A percentile compares a stretch with the other conserved stretches of the same genome.
Conservation (phyloP, 306 rosid species). For the Lathyrus aphaca region DNA sequence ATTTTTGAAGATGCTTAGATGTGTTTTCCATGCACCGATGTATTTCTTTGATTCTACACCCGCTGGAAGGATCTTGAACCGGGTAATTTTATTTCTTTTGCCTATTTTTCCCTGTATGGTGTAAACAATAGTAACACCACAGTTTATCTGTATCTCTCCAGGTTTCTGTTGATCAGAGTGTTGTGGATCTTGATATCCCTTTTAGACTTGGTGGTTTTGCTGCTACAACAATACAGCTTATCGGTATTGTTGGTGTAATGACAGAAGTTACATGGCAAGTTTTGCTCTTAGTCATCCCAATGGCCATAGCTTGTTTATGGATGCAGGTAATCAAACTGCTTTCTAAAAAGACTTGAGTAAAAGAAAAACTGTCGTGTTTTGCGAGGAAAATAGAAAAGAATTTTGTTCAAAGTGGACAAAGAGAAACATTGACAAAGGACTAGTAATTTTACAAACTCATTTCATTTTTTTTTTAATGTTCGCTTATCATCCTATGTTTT, state of each 20-base stretch:
- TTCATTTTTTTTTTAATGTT: neutral
- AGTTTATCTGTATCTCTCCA: slow-evolving; percentile 45
- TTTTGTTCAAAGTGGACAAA: too few relatives aligned
- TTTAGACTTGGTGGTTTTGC: slow-evolving; percentile 99
- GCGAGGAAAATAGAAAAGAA: too few relatives aligned
- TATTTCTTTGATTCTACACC: slow-evolving; percentile 99
- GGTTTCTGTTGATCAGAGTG: slow-evolving; percentile 99
- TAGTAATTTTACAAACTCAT: neutral
- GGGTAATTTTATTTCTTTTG: slow-evolving; percentile 56
- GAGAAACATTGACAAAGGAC: too few relatives aligned
- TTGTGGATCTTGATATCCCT: slow-evolving; percentile 99
- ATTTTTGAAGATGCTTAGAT: slow-evolving; percentile 86
- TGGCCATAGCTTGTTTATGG: slow-evolving; percentile 98
- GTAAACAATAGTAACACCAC: slow-evolving; percentile 33
- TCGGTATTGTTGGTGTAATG: slow-evolving; percentile 98
- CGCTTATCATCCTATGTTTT: neutral
- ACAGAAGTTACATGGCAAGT: slow-evolving; percentile 96
- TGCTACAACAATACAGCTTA: slow-evolving; percentile 91
- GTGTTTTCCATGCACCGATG: slow-evolving; percentile 96
- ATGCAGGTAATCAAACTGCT: slow-evolving; percentile 75
- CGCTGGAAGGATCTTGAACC: slow-evolving; percentile 96
- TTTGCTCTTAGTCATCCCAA: slow-evolving; percentile 91
- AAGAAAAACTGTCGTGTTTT: neutral
- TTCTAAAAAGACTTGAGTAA: neutral
- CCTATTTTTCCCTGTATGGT: slow-evolving; percentile 15